Conservation (phyloP, 176 grass and related monocot species). For the Otatea glauca region DNA sequence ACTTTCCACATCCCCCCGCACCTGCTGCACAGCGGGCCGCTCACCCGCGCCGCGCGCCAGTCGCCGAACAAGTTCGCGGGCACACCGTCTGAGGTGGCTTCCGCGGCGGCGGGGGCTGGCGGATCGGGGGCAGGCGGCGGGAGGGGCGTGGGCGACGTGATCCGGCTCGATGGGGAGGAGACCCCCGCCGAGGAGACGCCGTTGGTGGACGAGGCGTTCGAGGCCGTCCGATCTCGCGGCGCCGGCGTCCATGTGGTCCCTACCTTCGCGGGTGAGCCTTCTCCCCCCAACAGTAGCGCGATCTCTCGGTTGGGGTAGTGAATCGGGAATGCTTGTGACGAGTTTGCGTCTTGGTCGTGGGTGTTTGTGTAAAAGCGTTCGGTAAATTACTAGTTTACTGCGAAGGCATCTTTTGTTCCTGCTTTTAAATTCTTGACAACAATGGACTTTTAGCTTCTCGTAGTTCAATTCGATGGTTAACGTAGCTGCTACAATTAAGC, state of each 20-base stretch:
- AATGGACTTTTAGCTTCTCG: constrained; percentile 4
- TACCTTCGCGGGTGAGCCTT: constrained; percentile 79
- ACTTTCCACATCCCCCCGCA: constrained; percentile 60
- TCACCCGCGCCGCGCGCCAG: constrained; percentile 87
- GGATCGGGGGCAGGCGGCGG: constrained; percentile 45
- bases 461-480: constrained; percentile 14
- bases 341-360: background rate
- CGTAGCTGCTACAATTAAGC: background rate
- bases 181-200: constrained; percentile 35
- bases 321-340: constrained; percentile 8
- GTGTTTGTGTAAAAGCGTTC: constrained; percentile 18
- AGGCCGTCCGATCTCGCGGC: constrained; percentile 86
- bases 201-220: constrained; percentile 64
- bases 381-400: constrained; percentile 35
- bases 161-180: constrained; percentile 34
- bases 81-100: constrained; percentile 29
- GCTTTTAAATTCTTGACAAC: constrained; percentile 23
- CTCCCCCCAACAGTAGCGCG: background rate
- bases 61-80: constrained; percentile 75
- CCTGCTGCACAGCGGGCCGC: constrained; percentile 84
- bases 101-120: constrained; percentile 19
- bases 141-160: constrained; percentile 25
- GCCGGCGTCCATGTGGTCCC: constrained; percentile 83
- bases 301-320: constrained; percentile 30
- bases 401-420: background rate